phyloP scores from a whole-genome alignment of 1,284 basidiomycete genomes.

The Heimioporus retisporus region DNA sequence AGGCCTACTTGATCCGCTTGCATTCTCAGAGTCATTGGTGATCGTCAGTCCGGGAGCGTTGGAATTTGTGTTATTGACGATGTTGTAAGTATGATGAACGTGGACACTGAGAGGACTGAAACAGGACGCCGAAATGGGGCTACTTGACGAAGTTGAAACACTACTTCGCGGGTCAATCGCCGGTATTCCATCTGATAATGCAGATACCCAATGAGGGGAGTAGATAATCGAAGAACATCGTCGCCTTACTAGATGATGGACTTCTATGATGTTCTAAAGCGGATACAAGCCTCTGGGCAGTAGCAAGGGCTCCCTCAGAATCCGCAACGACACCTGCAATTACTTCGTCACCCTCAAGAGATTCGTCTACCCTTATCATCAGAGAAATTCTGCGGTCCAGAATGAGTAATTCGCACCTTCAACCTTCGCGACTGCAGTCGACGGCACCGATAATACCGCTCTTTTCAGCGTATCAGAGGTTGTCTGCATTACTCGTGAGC shows the following conservation, averaged over 20 bases:
- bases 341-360: not conserved
- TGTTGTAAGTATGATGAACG: conserved; percentile 2
- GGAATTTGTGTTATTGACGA: conserved; percentile 8
- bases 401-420: conserved; percentile 14
- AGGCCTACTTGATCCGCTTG: conserved; percentile 7
- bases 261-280: conserved; percentile 3
- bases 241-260: conserved; percentile 8
- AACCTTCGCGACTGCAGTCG: conserved; percentile 6
- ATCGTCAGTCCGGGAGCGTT: conserved; percentile 17
- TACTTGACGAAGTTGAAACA: conserved; percentile 12
- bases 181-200: no score
- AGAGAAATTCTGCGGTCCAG: not conserved
- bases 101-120: conserved; percentile 18
- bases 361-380: conserved; percentile 8
- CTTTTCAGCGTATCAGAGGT: conserved; percentile 22
- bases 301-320: conserved; percentile 5
- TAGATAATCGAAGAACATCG: not conserved
- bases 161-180: not conserved
- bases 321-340: not conserved
- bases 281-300: not conserved
- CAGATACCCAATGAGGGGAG: not conserved
- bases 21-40: conserved; percentile 8
- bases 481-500: conserved; percentile 13
- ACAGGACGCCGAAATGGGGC: conserved; percentile 4
- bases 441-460: conserved; percentile 10